Evolutionary conservation across 768 basidiomycete species (phyloP).

Genomic region (Mycena floridula): DNA sequence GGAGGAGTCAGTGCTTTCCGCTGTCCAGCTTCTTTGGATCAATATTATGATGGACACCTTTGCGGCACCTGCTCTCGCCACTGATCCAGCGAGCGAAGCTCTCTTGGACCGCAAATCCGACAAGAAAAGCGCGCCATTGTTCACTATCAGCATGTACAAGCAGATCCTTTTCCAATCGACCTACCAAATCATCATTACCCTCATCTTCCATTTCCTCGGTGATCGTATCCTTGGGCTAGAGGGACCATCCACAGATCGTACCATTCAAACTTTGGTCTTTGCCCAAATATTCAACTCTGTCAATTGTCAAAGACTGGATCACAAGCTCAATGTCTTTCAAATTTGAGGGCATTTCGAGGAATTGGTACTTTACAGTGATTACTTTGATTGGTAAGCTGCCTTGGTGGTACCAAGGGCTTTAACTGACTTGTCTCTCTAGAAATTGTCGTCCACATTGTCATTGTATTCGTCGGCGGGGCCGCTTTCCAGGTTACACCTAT

Average conservation of each 20-base stretch:
- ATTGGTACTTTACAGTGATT: conserved; percentile 81
- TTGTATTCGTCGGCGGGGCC: conserved; percentile 86
- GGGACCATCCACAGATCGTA: conserved; percentile 40
- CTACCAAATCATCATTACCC: conserved; percentile 78
- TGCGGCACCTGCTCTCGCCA: conserved; percentile 94
- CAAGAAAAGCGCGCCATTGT: conserved; percentile 80
- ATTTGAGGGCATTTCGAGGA: conserved; percentile 76
- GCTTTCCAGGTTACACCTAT: conserved; percentile 87
- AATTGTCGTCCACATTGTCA: conserved; percentile 78
- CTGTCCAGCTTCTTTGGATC: conserved; percentile 97
- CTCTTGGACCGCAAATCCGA: conserved; percentile 90
- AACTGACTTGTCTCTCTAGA: conserved; percentile 39
- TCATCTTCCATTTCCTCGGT: conserved; percentile 89
- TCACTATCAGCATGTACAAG: conserved; percentile 94
- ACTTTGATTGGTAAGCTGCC: conserved; percentile 71
- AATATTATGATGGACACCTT: conserved; percentile 99
- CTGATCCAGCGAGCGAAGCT: conserved; percentile 81
- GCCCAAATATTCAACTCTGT: conserved; percentile 95
- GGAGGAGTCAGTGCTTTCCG: conserved; percentile 84
- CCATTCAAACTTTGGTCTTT: conserved; percentile 94
- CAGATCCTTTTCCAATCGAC: conserved; percentile 87
- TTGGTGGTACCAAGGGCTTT: background rate
- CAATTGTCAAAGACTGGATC: conserved; percentile 86
- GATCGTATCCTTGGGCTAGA: conserved; percentile 59
- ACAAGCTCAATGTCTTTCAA: conserved; percentile 79